Percentiles rank a stretch among this genome's conserved stretches.
Conservation (phyloP, 345 rosid genomes). For the Eutrema japonicum region DNA sequence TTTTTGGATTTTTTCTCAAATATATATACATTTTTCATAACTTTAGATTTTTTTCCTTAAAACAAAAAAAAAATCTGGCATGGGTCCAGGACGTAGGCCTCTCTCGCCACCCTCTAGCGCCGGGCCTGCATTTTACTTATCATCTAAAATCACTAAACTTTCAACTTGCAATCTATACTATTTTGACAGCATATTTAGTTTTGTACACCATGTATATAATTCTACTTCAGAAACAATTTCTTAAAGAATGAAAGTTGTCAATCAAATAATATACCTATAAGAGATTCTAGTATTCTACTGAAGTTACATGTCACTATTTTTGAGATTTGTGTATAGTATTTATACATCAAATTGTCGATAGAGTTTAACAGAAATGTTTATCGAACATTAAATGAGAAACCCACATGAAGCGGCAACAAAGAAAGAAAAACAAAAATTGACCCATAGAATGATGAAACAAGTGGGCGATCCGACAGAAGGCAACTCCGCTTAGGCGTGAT, state of each 20-base stretch:
- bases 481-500: conserved; percentile 1
- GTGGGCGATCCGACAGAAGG: conserved; percentile 39
- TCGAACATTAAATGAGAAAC: conserved; percentile 1
- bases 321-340: background rate
- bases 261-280: background rate
- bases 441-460: conserved; percentile 40
- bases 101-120: no score
- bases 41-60: no score
- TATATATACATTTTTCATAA: no score
- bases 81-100: no score
- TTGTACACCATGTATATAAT: no score
- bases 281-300: background rate
- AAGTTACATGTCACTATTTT: background rate
- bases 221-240: background rate
- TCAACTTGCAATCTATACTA: background rate
- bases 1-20: no score
- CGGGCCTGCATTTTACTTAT: background rate
- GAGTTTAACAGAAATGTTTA: background rate
- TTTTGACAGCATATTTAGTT: no score
- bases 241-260: background rate
- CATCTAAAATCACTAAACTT: background rate
- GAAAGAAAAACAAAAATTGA: background rate
- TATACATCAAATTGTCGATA: background rate
- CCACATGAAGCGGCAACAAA: conserved; percentile 1
- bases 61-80: no score